phyloP scores from a whole-genome alignment of 768 basidiomycete genomes.

The Suillus weaverae region DNA sequence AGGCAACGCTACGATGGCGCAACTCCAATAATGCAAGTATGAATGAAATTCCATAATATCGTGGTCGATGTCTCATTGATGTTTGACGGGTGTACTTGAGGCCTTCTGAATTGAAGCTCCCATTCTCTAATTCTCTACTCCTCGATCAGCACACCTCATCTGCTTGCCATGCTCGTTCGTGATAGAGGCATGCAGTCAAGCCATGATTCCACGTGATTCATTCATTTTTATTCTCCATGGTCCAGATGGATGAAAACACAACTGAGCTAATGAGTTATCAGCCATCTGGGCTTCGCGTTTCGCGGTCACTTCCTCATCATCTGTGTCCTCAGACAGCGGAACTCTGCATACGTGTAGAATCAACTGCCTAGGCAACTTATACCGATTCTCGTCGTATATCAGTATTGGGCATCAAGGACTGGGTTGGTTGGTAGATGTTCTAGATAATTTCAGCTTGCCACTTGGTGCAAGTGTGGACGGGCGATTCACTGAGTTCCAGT shows the following conservation, averaged over 20 bases:
- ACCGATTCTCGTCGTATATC: neutral
- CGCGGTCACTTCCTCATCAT: neutral
- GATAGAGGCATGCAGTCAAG: neutral
- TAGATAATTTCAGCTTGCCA: neutral
- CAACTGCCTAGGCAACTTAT: too few relatives aligned
- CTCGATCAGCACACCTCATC: neutral
- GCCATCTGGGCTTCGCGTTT: neutral
- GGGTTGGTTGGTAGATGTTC: neutral
- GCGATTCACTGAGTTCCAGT: neutral
- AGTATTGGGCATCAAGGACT: neutral
- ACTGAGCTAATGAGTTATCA: neutral
- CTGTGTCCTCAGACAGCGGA: neutral
- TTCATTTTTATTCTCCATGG: neutral
- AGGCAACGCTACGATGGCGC: too few relatives aligned
- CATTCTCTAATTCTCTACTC: too few relatives aligned
- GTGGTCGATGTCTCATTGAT: too few relatives aligned
- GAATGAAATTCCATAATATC: too few relatives aligned
- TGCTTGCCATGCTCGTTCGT: neutral
- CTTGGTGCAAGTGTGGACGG: neutral
- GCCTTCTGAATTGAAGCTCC: too few relatives aligned
- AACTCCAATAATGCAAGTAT: too few relatives aligned
- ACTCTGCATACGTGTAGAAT: too few relatives aligned
- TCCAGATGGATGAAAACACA: too few relatives aligned
- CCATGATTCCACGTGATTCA: neutral
- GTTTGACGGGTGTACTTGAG: too few relatives aligned